Percentiles rank a stretch among this genome's conserved stretches.
Conservation (phyloP, 1,284 basidiomycete species). For the Malassezia japonica region DNA sequence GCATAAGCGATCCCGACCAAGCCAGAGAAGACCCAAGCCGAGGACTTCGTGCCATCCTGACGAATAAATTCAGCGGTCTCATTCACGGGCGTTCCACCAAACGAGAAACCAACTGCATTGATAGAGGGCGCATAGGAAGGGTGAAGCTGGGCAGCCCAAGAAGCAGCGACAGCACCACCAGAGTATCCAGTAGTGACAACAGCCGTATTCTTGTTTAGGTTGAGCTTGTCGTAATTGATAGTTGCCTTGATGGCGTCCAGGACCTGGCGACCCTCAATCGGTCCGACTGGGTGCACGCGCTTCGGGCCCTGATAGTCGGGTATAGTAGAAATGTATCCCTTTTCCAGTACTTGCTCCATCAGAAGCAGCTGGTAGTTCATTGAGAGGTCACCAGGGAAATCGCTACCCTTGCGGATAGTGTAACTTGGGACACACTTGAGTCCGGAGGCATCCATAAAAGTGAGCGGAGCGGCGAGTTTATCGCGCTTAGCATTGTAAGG, state of each 20-base stretch:
- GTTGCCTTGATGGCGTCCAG: constrained; percentile 31
- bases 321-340: constrained; percentile 25
- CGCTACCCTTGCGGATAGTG: constrained; percentile 17
- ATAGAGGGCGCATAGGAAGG: constrained; percentile 27
- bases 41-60: background rate
- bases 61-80: background rate
- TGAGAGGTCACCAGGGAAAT: constrained; percentile 6
- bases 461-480: constrained; percentile 22
- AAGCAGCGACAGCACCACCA: constrained; percentile 32
- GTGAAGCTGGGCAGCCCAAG: constrained; percentile 29
- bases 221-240: constrained; percentile 22
- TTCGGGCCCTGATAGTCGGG: constrained; percentile 36
- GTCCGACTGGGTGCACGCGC: constrained; percentile 28
- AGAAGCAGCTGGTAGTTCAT: background rate
- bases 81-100: constrained; percentile 30
- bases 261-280: constrained; percentile 22
- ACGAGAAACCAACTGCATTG: constrained; percentile 22
- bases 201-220: constrained; percentile 15
- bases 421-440: constrained; percentile 26
- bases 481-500: constrained; percentile 20
- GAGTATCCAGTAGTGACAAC: constrained; percentile 34
- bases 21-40: constrained; percentile 23
- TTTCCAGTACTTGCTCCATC: background rate
- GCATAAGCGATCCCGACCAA: constrained; percentile 22
- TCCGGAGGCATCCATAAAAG: constrained; percentile 19